Base-by-base conservation (phyloP, 441 rosid genomes). In the Melastoma candidum region DNA sequence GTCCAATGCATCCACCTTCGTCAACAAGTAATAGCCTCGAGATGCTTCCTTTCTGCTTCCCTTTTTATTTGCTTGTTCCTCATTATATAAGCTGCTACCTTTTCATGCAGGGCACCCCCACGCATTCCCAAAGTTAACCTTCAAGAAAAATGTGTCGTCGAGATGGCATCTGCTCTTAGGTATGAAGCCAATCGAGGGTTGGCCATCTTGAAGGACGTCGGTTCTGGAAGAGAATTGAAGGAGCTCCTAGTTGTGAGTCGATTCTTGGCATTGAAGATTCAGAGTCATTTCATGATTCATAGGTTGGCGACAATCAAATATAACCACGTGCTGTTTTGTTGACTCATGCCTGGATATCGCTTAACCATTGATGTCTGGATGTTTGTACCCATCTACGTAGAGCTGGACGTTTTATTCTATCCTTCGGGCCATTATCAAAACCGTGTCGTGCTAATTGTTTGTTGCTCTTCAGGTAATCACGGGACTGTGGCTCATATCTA, bases 1-100 rank as follows among this genome's bases (percentile, higher is more conserved):
- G 95, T 84, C 97, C 50, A 85, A 85, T 68, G 92, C 73, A 9
- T 79, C 72, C 25, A 69, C 83, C 26, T 76, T 92, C 50, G 79
- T 92, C 63, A 73, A 88, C 17, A 88, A 86, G 98, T 88, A 74
- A 3, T 62, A 62, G 2, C 22, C 44, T 32, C 36, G 13, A 27
- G 12, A 2, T 36, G 11, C 17, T 26, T 25, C 41, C 36, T 52
- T 13, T 7, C 49, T 58, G 56, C 12, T 32, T 25, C 25, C 27
- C 5, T 29, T 49, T 44, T 48, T 17, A 2, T 10, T 17, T 26
- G 36, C 26, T 58, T 9, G 9, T 26, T 24, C 57, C 12, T n/a
- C 36, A 29, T 29, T 36, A 36, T 36, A 36, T 36, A 36, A 36
- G 41, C 8, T 36, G 6, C 41, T 22, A 12, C 7, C 29, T 39